A percentile compares a stretch with the other conserved stretches of the same genome.
Conservation (phyloP, 441 rosid species). For the Adansonia madagascariensis region DNA sequence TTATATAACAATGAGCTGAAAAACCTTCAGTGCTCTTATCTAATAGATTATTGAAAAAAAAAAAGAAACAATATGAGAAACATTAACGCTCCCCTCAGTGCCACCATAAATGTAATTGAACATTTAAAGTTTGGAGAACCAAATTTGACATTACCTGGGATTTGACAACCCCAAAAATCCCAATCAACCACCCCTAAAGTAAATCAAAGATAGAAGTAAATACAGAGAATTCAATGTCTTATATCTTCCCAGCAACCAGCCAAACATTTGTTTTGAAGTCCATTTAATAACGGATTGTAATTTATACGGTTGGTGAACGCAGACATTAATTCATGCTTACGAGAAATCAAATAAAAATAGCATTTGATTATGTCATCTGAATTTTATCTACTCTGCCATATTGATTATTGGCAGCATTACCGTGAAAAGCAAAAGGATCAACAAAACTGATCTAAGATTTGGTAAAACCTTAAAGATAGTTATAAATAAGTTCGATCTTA, state of each 20-base stretch:
- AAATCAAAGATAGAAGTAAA: neutral
- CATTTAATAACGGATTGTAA: neutral
- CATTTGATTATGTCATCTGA: conserved; percentile 23
- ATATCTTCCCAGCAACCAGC: neutral
- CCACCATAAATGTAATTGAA: neutral
- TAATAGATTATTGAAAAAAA: neutral
- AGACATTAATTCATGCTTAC: conserved; percentile 2
- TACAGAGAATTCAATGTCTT: conserved; percentile 10
- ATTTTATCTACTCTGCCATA: conserved; percentile 24
- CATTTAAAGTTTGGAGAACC: neutral
- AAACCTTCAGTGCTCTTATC: neutral
- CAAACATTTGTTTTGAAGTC: conserved; percentile 4
- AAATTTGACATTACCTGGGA: neutral
- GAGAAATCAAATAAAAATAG: neutral
- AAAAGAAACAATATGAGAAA: neutral
- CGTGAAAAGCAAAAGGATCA: conserved; percentile 20
- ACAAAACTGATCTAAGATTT: conserved; percentile 16
- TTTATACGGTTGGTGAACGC: neutral
- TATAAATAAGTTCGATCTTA: neutral
- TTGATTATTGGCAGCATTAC: conserved; percentile 30
- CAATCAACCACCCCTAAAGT: neutral
- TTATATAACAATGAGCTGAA: neutral
- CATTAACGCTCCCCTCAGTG: neutral
- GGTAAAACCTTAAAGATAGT: neutral
- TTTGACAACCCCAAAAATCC: neutral